phyloP scores from a whole-genome alignment of 176 grass and related monocot species.

The Aegilops bicornis region DNA sequence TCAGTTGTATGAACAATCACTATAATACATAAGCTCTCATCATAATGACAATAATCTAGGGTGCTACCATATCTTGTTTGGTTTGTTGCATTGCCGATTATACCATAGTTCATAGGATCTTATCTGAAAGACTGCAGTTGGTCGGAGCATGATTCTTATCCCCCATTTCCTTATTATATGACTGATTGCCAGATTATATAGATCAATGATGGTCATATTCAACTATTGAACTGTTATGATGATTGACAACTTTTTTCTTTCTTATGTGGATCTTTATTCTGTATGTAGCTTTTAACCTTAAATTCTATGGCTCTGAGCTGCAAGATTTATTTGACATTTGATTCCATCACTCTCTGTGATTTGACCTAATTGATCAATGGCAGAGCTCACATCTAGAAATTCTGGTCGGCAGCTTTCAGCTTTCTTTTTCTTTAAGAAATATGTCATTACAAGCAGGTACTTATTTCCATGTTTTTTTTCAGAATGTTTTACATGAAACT shows the following conservation, averaged over 20 bases:
- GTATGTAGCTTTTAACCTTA: not conserved
- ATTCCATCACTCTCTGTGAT: not conserved
- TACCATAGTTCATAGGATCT: not conserved
- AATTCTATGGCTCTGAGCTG: not conserved
- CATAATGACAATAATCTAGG: conserved; percentile 17
- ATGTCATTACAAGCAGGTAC: conserved; percentile 73
- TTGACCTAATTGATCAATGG: conserved; percentile 26
- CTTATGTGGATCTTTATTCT: not conserved
- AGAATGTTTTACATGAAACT: not conserved
- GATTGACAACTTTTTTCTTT: not conserved
- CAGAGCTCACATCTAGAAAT: conserved; percentile 71
- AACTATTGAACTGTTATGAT: conserved; percentile 5
- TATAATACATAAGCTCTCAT: not conserved
- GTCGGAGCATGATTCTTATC: not conserved
- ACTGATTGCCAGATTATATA: conserved; percentile 11
- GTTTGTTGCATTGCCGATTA: not conserved
- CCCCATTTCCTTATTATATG: not conserved
- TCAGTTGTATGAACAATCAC: not conserved
- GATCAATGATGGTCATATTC: not conserved
- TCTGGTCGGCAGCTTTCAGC: conserved; percentile 84
- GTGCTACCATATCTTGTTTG: not conserved
- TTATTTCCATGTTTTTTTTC: conserved; percentile 3
- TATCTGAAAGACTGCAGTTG: conserved; percentile 4
- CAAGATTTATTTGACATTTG: conserved; percentile 27
- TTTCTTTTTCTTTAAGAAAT: conserved; percentile 93